phyloP scores from a whole-genome alignment of 495 filamentous ascomycete genomes.

The Penicillium goetzii region DNA sequence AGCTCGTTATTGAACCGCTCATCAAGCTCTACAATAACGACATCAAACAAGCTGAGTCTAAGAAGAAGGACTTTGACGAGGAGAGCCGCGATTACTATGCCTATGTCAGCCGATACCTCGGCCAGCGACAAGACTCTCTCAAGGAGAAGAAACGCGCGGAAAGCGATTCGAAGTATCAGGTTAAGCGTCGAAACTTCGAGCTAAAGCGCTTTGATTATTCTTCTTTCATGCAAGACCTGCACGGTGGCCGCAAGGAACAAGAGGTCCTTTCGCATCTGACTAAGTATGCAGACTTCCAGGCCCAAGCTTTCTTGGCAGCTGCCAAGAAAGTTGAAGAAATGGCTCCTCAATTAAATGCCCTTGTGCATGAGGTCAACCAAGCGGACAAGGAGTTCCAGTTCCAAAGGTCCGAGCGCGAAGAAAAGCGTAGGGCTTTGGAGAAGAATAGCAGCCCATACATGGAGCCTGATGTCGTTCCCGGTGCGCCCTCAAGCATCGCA shows the following conservation, averaged over 20 bases:
- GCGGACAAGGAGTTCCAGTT: slow-evolving; percentile 96
- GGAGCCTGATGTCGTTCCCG: slow-evolving; percentile 65
- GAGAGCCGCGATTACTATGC: slow-evolving; percentile 97
- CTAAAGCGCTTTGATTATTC: slow-evolving; percentile 98
- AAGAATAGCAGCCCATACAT: slow-evolving; percentile 82
- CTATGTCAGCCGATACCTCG: slow-evolving; percentile 91
- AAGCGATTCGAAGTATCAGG: slow-evolving; percentile 95
- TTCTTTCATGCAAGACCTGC: slow-evolving; percentile 98
- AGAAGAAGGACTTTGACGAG: slow-evolving; percentile 98
- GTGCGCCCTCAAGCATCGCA: slow-evolving; percentile 24
- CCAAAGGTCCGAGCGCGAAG: slow-evolving; percentile 88
- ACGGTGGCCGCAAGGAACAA: slow-evolving; percentile 96
- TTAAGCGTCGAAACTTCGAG: slow-evolving; percentile 90
- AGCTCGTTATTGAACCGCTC: slow-evolving; percentile 91
- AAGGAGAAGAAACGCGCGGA: slow-evolving; percentile 96
- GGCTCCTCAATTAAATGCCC: slow-evolving; percentile 89
- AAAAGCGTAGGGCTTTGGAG: slow-evolving; percentile 85
- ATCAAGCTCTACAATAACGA: slow-evolving; percentile 89
- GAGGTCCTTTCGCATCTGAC: slow-evolving; percentile 95
- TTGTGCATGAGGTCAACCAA: slow-evolving; percentile 84
- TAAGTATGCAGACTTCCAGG: slow-evolving; percentile 90
- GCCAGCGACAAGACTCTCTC: slow-evolving; percentile 90
- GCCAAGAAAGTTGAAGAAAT: slow-evolving; percentile 87
- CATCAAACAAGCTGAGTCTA: slow-evolving; percentile 96
- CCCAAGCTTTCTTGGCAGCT: slow-evolving; percentile 76